phyloP scores from a whole-genome alignment of 2,329 filamentous ascomycete genomes.

The Ceratocystiopsis sp. region DNA sequence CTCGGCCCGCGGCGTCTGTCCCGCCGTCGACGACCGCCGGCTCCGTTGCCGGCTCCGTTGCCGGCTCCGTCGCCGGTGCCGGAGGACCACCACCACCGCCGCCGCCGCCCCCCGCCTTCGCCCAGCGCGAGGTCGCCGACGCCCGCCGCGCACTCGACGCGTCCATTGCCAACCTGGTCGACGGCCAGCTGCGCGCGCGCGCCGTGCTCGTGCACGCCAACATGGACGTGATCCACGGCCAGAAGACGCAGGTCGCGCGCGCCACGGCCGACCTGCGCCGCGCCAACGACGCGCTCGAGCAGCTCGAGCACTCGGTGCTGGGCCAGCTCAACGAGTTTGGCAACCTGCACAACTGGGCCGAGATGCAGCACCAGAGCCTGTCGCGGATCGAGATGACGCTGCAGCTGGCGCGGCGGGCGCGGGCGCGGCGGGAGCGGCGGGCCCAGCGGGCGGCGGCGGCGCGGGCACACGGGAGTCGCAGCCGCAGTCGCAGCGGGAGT shows the following conservation, averaged over 20 bases:
- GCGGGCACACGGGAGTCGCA: neutral
- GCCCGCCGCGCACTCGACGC: conserved; percentile 43
- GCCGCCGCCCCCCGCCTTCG: conserved; percentile 23
- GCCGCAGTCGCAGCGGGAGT: conserved; percentile 8
- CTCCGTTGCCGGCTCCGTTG: no score
- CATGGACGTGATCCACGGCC: conserved; percentile 43
- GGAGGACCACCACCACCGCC: conserved; percentile 10
- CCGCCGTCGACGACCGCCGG: no score
- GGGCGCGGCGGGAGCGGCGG: conserved; percentile 1
- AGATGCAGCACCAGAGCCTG: conserved; percentile 57
- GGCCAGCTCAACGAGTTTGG: conserved; percentile 59
- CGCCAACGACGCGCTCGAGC: conserved; percentile 49
- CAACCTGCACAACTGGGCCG: conserved; percentile 75
- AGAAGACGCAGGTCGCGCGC: conserved; percentile 47
- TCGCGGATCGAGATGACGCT: conserved; percentile 48
- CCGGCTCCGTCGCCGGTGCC: no score
- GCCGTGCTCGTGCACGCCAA: conserved; percentile 55
- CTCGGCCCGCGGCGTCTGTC: conserved; percentile 6
- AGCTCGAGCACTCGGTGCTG: conserved; percentile 44
- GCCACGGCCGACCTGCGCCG: conserved; percentile 42
- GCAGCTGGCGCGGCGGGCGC: conserved; percentile 28
- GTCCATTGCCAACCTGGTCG: conserved; percentile 51
- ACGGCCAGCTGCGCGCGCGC: conserved; percentile 49
- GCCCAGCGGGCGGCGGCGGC: conserved; percentile 4
- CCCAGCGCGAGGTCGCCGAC: conserved; percentile 33